Conservation (phyloP, 805 yeast genomes). For the Starmerella stigmatis region DNA sequence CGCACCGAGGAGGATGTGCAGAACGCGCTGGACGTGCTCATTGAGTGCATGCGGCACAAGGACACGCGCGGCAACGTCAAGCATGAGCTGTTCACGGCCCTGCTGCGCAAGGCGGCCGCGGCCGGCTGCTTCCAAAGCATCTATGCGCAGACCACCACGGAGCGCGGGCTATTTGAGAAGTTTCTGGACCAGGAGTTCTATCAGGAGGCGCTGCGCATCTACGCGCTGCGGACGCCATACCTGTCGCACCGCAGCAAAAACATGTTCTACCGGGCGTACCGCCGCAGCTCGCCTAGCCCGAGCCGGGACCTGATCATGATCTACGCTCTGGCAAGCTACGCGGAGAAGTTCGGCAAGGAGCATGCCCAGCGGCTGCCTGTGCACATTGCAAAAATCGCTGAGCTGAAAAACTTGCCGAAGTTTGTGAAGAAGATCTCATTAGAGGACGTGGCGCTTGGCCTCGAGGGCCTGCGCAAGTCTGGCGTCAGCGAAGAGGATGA, state of each 20-base stretch:
- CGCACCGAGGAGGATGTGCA: slow-evolving; percentile 21
- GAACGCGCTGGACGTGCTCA: slow-evolving; percentile 16
- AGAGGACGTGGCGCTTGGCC: slow-evolving; percentile 10
- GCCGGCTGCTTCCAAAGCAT: slow-evolving; percentile 21
- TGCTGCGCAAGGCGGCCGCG: slow-evolving; percentile 24
- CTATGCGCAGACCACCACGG: slow-evolving; percentile 7
- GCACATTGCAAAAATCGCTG: not conserved
- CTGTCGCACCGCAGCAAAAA: slow-evolving; percentile 11
- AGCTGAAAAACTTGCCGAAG: not conserved
- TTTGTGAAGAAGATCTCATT: not conserved
- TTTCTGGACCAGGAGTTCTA: slow-evolving; percentile 11
- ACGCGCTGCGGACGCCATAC: slow-evolving; percentile 21
- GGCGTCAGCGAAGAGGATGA: slow-evolving; percentile 6
- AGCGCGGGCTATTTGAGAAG: slow-evolving; percentile 5
- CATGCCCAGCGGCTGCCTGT: not conserved
- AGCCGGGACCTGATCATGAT: slow-evolving; percentile 18
- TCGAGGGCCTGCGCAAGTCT: slow-evolving; percentile 8
- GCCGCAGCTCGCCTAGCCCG: slow-evolving; percentile 8
- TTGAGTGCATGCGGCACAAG: slow-evolving; percentile 19
- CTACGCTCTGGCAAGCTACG: slow-evolving; percentile 18
- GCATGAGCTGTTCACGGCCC: slow-evolving; percentile 20
- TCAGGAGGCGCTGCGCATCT: slow-evolving; percentile 21
- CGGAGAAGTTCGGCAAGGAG: slow-evolving; percentile 9
- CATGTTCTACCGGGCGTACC: slow-evolving; percentile 14
- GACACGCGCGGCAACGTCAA: slow-evolving; percentile 16